These are phyloP conservation scores for Cutaneotrichosporon sp. DNA, from an alignment of 1,284 basidiomycete species.

Conservation along the genomic window DNA sequence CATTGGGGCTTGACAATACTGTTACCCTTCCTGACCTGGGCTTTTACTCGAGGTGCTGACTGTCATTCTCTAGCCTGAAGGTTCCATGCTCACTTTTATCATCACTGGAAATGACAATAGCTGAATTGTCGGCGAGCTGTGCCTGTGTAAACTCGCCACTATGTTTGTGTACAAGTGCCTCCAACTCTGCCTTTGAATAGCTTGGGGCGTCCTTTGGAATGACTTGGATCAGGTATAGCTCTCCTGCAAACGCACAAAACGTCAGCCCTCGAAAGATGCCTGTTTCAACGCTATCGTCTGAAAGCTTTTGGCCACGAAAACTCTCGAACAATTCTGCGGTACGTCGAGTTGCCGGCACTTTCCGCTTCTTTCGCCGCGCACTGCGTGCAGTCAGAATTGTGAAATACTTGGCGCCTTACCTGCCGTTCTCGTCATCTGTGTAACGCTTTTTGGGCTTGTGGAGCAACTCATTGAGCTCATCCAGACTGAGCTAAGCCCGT, in stretches of 20 bases:
- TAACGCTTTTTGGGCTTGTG: constrained; percentile 38
- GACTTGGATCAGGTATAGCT: constrained; percentile 35
- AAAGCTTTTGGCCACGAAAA: constrained; percentile 60
- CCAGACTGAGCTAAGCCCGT: constrained; percentile 31
- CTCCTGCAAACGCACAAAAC: constrained; percentile 59
- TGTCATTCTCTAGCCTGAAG: constrained; percentile 3
- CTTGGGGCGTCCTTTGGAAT: constrained; percentile 59
- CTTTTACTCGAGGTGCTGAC: constrained; percentile 44
- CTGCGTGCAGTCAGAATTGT: background rate
- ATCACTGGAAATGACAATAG: constrained; percentile 53
- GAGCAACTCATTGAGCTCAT: constrained; percentile 36
- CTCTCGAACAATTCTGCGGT: constrained; percentile 61
- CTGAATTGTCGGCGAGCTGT: constrained; percentile 37
- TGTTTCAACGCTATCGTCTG: constrained; percentile 57
- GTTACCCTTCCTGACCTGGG: constrained; percentile 53
- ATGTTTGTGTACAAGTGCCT: constrained; percentile 59
- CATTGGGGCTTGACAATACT: constrained; percentile 74
- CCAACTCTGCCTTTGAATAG: constrained; percentile 36
- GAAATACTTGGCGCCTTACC: constrained; percentile 22
- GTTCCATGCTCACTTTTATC: constrained; percentile 33
- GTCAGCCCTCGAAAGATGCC: constrained; percentile 66
- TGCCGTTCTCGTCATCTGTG: constrained; percentile 35
- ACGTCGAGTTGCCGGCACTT: constrained; percentile 9
- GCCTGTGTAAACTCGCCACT: constrained; percentile 68
- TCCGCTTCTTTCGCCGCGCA: constrained; percentile 29